These are phyloP conservation scores for Saposhnikovia divaricata DNA, from an alignment of 129 eudicot genomes.

Conservation along the genomic window DNA sequence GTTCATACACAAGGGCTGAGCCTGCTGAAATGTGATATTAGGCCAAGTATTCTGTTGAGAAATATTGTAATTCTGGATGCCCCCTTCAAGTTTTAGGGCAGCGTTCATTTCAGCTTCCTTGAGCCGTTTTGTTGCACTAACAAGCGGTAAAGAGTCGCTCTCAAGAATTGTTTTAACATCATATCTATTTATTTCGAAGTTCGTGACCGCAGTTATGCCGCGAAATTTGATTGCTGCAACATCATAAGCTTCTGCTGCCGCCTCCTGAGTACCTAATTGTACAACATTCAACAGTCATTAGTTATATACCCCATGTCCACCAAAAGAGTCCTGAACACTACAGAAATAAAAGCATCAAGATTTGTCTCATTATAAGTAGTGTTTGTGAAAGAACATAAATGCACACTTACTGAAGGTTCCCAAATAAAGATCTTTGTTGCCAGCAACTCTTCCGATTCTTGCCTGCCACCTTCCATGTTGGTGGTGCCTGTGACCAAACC, in stretches of 20 bases:
- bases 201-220: slow-evolving; percentile 78
- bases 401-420: slow-evolving; percentile 78
- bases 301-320: neutral
- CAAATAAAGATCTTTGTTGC: slow-evolving; percentile 90
- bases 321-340: neutral
- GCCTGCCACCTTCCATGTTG: slow-evolving; percentile 99
- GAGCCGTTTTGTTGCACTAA: slow-evolving; percentile 76
- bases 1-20: slow-evolving; percentile 52
- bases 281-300: neutral
- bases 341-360: neutral
- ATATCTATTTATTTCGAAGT: slow-evolving; percentile 78
- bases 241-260: slow-evolving; percentile 98
- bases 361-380: neutral
- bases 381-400: neutral
- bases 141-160: slow-evolving; percentile 70
- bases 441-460: slow-evolving; percentile 98
- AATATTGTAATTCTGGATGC: slow-evolving; percentile 15
- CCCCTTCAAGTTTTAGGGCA: neutral
- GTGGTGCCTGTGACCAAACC: slow-evolving; percentile 50
- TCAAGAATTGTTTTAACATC: slow-evolving; percentile 86
- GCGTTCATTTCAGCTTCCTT: slow-evolving; percentile 50
- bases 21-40: slow-evolving; percentile 50
- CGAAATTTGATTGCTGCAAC: slow-evolving; percentile 91
- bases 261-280: slow-evolving; percentile 86
- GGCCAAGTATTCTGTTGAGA: slow-evolving; percentile 38